Base-by-base conservation (phyloP, 495 filamentous ascomycete genomes). In the Alectoria sarmentosa region DNA sequence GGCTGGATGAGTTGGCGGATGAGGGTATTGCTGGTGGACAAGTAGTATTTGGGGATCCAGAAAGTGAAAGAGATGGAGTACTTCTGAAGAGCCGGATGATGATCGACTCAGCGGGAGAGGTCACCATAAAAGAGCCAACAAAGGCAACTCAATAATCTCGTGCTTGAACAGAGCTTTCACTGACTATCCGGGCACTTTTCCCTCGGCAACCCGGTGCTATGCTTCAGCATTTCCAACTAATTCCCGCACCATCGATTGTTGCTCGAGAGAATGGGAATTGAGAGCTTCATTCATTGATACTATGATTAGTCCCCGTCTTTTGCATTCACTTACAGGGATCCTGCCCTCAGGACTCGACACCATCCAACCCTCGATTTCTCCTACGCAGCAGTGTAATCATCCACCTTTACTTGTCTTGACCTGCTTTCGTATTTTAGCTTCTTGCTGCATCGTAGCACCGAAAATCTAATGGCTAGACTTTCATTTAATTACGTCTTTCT, bases 1-100 rank as follows among this genome's bases (percentile, higher is more conserved):
- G 82, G 58, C 74, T 96, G 60, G 86, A 88, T 28, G 76, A 78
- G 63, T 77, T 89, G 72, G 66, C 76, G 5, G 90, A 95, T 67
- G 83, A 82, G 34, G 78, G 77, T 69, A 62, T 84, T 11, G 66
- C 66, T 14, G 23, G 58, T 15, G 70, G 68, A 32, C 66, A 68
- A 55, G 63, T 84, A 36, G 72, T 77, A 5, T 76, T 80, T 67
- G 70, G 70, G 32, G 44, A 66, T 65, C 69, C 69, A 26, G 68
- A 64, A 26, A 66, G 28, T 9, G 70, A 72, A 41, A 63, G 61
- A 58, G 65, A 63, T 26, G 41, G 58, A 30, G 71, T 71, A 30
- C 21, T 66, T 41, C 52, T 49, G 0, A 67, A 62, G 59, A 71
- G 69, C 63, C 36, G 49, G 61, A 55, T 69, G 69, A 67, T 71